These are phyloP conservation scores for Coniochaeta pulveracea DNA, from an alignment of 2,329 filamentous ascomycete genomes.

Conservation along the genomic window DNA sequence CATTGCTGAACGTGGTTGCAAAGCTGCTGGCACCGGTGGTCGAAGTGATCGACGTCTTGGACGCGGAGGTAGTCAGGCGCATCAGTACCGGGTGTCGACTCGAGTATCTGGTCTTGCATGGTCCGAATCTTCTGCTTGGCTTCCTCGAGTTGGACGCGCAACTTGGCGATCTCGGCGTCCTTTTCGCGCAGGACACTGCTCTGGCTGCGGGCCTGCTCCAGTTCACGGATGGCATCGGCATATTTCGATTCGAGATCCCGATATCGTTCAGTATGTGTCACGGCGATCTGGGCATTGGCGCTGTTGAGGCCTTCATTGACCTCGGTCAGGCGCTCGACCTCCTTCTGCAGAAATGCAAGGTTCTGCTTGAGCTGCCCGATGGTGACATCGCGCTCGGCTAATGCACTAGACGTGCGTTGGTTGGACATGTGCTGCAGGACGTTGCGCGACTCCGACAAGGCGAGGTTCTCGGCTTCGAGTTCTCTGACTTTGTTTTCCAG, in stretches of 20 bases:
- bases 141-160: constrained; percentile 67
- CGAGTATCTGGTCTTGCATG: constrained; percentile 47
- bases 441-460: constrained; percentile 61
- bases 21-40: constrained; percentile 83
- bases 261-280: constrained; percentile 65
- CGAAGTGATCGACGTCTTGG: constrained; percentile 90
- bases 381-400: constrained; percentile 77
- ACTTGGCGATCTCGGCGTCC: constrained; percentile 68
- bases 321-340: constrained; percentile 69
- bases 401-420: constrained; percentile 54
- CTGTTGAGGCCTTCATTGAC: constrained; percentile 71
- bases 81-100: constrained; percentile 33
- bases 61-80: constrained; percentile 59
- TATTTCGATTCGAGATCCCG: constrained; percentile 56
- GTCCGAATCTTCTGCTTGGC: constrained; percentile 52
- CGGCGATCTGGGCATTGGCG: constrained; percentile 65
- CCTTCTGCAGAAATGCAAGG: constrained; percentile 68
- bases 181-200: constrained; percentile 63
- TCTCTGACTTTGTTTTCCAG: constrained; percentile 79
- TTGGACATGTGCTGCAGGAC: constrained; percentile 56
- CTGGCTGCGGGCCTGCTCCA: constrained; percentile 55
- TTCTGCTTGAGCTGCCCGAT: constrained; percentile 73
- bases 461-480: constrained; percentile 72
- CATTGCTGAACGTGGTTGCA: constrained; percentile 96
- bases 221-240: constrained; percentile 52